Conservation (phyloP, 441 rosid species). For the Aleurites moluccanus region DNA sequence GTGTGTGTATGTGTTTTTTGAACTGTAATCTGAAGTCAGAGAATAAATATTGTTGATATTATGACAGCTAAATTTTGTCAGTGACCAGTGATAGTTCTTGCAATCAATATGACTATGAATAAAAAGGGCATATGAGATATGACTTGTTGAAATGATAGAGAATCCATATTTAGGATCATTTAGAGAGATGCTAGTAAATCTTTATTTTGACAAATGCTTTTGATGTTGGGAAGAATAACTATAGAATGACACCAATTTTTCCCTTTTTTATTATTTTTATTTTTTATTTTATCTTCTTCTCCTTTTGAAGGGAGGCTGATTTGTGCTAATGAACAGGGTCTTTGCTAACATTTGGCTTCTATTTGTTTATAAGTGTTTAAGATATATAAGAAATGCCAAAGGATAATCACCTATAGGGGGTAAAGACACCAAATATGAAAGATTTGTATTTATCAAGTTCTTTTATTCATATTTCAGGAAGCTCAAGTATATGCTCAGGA, state of each 20-base stretch:
- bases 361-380: not conserved
- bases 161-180: not conserved
- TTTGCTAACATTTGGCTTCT: not conserved
- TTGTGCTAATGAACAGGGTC: not conserved
- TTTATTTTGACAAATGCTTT: not conserved
- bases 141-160: too few relatives aligned
- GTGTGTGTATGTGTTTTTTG: too few relatives aligned
- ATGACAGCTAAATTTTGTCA: too few relatives aligned
- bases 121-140: too few relatives aligned
- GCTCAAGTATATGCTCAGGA: constrained; percentile 88
- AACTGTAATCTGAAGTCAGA: too few relatives aligned
- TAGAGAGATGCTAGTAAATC: constrained; percentile 5
- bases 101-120: too few relatives aligned
- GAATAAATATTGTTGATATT: too few relatives aligned
- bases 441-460: not conserved
- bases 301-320: not conserved
- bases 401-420: not conserved
- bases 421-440: not conserved
- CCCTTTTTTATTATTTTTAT: not conserved
- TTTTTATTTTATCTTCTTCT: too few relatives aligned
- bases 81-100: too few relatives aligned
- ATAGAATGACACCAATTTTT: not conserved
- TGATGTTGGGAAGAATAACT: not conserved
- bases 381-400: not conserved
- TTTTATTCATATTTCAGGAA: constrained; percentile 53